These are phyloP conservation scores for Pleurotus eryngii DNA, from an alignment of 768 basidiomycete species.

Conservation along the genomic window DNA sequence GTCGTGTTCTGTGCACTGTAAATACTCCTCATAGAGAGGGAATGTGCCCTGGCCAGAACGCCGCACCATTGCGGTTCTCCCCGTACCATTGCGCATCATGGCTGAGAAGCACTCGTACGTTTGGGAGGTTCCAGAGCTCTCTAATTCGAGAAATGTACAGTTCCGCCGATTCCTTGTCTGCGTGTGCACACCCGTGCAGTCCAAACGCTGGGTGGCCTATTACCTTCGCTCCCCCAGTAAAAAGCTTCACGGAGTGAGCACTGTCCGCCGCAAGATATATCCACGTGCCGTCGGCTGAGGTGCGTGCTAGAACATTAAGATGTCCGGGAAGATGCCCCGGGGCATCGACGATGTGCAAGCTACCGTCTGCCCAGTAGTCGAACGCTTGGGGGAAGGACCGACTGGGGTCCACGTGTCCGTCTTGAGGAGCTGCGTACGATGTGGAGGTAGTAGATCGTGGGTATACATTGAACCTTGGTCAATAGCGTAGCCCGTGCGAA, in stretches of 20 bases:
- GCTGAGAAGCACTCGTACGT: constrained; percentile 45
- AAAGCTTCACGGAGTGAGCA: constrained; percentile 50
- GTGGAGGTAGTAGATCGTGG: constrained; percentile 31
- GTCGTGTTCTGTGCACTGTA: too few relatives aligned
- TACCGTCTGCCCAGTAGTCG: constrained; percentile 59
- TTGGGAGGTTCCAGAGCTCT: constrained; percentile 30
- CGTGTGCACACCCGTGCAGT: constrained; percentile 35
- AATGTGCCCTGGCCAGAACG: constrained; percentile 42
- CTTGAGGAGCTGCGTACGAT: constrained; percentile 35
- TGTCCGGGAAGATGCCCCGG: constrained; percentile 58
- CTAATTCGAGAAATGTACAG: constrained; percentile 38
- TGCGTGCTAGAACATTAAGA: constrained; percentile 51
- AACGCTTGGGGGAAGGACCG: constrained; percentile 49
- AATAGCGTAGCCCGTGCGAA: constrained; percentile 40
- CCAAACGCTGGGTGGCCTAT: constrained; percentile 21
- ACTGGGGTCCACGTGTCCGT: constrained; percentile 33
- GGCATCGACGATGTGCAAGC: constrained; percentile 54
- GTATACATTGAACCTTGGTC: constrained; percentile 31
- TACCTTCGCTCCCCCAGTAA: constrained; percentile 42
- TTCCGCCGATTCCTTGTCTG: constrained; percentile 38
- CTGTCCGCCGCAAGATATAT: constrained; percentile 54
- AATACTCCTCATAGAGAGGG: constrained; percentile 1
- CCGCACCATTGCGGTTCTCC: constrained; percentile 35
- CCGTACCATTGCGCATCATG: constrained; percentile 54
- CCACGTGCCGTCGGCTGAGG: constrained; percentile 51